Base-by-base conservation (phyloP, 2,329 filamentous ascomycete genomes). In the Clarireedia paspali region DNA sequence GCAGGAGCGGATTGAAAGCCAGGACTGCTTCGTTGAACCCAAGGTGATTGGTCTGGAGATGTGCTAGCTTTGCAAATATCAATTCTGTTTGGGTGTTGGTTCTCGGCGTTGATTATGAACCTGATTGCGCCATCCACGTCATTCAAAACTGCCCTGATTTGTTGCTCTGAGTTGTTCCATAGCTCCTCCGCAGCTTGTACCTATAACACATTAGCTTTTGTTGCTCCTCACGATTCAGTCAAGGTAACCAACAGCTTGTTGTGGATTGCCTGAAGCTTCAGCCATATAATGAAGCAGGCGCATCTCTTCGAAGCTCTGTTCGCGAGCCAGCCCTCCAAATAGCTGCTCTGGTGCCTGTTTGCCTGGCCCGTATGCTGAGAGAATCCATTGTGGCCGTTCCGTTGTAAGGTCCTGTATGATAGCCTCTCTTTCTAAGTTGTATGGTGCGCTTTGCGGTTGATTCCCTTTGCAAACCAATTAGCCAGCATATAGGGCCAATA, bases 221-320 rank as follows among this genome's bases (percentile, higher is more conserved):
- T n/a, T 42, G n/a, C n/a, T 50, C 26, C 3, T 48, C 36, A 45
- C 44, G 20, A n/a, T 50, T 3, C 26, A 15, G 26, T 5, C 42
- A 52, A 53, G n/a, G 6, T 20, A 53, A 59, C 67, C 12, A 63
- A 70, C 68, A 58, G 66, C 67, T 75, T 75, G 64, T 75, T 78
- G 70, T 50, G 76, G 71, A 55, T 84, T 87, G 1, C 88, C 87
- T 6, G 78, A 67, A 7, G 81, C 78, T 42, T 77, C 74, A 2
- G 81, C 81, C 52, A 84, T 75, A 66, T 92, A 91, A 67, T 90
- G 85, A 23, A 88, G 83, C n/a, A 91, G 68, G 50, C 91, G 81
- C 68, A 95, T 80, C 71, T 97, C 92, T 70, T 97, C 92, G 42
- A 88, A 87, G 66, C 90, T 95, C 70, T 91, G 87, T 70, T 97